Conservation (phyloP, 1,284 basidiomycete genomes). For the Irpex sp. region DNA sequence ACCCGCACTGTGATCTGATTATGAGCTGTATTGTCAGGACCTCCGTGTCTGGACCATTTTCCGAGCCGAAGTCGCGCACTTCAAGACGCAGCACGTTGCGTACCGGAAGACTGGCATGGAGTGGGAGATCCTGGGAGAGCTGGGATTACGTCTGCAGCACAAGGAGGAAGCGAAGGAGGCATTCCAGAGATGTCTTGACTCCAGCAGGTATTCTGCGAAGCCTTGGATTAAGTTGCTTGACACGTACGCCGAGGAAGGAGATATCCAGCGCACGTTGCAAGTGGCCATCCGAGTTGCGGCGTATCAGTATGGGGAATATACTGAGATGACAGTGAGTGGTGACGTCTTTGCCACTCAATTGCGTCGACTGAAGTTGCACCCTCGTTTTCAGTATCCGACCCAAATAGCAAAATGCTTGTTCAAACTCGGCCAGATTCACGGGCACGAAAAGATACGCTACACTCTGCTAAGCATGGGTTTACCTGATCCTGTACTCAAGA, state of each 20-base stretch:
- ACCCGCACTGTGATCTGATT: background rate
- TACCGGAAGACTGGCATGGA: conserved; percentile 96
- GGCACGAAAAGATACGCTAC: conserved; percentile 91
- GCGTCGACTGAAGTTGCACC: background rate
- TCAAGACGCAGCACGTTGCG: conserved; percentile 95
- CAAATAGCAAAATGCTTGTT: conserved; percentile 88
- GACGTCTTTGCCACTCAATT: background rate
- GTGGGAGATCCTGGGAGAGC: conserved; percentile 98
- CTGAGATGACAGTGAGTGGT: conserved; percentile 74
- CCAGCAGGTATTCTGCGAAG: conserved; percentile 83
- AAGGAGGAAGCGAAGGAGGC: conserved; percentile 98
- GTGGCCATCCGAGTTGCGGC: conserved; percentile 90
- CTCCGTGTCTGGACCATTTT: conserved; percentile 99
- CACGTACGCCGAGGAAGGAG: conserved; percentile 91
- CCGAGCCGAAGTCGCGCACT: conserved; percentile 98
- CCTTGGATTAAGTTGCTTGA: conserved; percentile 93
- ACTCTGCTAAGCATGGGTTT: conserved; percentile 92
- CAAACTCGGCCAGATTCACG: conserved; percentile 92
- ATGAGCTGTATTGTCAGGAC: conserved; percentile 53
- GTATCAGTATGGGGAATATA: conserved; percentile 85
- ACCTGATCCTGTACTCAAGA: conserved; percentile 79
- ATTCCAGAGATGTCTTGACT: conserved; percentile 90
- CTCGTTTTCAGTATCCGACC: conserved; percentile 71
- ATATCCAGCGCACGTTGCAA: conserved; percentile 87
- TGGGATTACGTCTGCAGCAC: conserved; percentile 90